These are phyloP conservation scores for Yarrowia keelungensis DNA, from an alignment of 805 yeast genomes.

Conservation along the genomic window DNA sequence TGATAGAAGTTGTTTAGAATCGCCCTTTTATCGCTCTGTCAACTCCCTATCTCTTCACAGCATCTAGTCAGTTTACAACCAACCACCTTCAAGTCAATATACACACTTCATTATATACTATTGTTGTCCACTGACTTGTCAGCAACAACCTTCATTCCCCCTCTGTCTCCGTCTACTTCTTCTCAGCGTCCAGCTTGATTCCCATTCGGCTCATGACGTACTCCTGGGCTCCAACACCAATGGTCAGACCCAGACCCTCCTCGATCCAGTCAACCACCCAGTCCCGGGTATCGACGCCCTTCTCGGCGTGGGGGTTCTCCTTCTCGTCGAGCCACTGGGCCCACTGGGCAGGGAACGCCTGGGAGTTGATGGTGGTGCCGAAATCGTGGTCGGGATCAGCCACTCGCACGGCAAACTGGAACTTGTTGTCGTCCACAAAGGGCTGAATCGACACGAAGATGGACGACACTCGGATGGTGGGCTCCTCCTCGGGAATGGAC, in stretches of 20 bases:
- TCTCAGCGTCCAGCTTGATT: conserved; percentile 42
- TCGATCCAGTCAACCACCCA: conserved; percentile 84
- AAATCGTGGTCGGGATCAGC: conserved; percentile 82
- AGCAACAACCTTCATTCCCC: too few relatives aligned
- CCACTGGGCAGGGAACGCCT: conserved; percentile 91
- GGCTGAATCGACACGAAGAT: conserved; percentile 77
- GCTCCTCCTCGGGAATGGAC: conserved; percentile 41
- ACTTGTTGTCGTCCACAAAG: conserved; percentile 52
- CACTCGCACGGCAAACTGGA: conserved; percentile 76
- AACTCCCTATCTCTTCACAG: too few relatives aligned
- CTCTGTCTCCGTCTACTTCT: background rate
- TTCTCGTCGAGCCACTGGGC: conserved; percentile 80
- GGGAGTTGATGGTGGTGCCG: conserved; percentile 77
- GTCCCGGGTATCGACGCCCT: conserved; percentile 74
- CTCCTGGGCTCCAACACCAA: conserved; percentile 88
- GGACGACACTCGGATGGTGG: conserved; percentile 57
- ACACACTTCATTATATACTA: conserved; percentile 1
- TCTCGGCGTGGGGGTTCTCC: conserved; percentile 49
- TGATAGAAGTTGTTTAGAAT: background rate
- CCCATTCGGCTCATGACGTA: conserved; percentile 94
- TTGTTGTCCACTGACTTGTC: too few relatives aligned
- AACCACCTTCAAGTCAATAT: background rate
- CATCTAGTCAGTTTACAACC: too few relatives aligned
- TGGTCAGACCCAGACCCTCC: conserved; percentile 75
- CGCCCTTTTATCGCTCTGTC: too few relatives aligned